These are phyloP conservation scores for Rheum nobile DNA, from an alignment of 148 eudicot species.

Conservation along the genomic window DNA sequence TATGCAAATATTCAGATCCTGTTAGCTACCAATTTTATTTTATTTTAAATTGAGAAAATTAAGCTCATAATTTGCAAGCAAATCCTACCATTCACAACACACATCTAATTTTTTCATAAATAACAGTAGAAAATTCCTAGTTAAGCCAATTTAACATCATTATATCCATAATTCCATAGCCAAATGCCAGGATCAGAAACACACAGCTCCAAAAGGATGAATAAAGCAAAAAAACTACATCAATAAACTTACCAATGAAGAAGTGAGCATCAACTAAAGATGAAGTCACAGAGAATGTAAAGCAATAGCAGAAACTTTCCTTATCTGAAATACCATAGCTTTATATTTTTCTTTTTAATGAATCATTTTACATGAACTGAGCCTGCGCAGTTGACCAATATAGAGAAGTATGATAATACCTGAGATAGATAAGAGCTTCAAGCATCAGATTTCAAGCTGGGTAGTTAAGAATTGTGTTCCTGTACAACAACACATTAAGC, in stretches of 20 bases:
- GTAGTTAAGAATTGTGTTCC: neutral
- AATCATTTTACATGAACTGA: neutral
- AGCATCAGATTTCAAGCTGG: neutral
- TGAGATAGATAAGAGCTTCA: neutral
- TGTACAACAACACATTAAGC: neutral
- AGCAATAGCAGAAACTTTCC: neutral
- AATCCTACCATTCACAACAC: neutral
- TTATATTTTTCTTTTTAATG: neutral
- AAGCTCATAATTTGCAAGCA: neutral
- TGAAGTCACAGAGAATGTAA: neutral
- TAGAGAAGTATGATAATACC: neutral
- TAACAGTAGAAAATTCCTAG: neutral
- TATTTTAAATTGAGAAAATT: neutral
- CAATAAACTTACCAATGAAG: neutral
- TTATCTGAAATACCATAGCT: neutral
- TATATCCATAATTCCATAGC: neutral
- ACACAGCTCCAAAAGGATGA: neutral
- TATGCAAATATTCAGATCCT: neutral
- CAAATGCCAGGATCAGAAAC: neutral
- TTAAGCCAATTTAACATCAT: neutral
- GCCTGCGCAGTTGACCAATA: neutral
- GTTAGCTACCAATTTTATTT: neutral
- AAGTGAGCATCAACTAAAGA: neutral
- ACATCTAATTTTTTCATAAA: neutral
- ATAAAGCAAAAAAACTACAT: constrained; percentile 1